phyloP scores from a whole-genome alignment of 257 asterid genomes.

The Euphrasia confusa region DNA sequence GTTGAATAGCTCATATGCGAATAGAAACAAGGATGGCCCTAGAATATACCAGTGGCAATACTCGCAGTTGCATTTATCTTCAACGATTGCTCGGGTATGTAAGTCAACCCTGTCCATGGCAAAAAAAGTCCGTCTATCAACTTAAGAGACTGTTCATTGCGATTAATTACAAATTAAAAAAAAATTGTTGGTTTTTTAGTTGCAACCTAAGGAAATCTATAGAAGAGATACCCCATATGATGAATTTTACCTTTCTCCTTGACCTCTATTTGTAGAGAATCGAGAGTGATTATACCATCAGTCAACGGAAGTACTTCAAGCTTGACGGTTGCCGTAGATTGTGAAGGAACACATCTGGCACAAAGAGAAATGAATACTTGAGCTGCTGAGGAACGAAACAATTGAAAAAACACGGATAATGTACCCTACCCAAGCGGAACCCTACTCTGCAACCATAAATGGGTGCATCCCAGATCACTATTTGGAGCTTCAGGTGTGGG shows the following conservation, averaged over 20 bases:
- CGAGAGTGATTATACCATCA: conserved; percentile 94
- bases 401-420: conserved; percentile 15
- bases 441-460: conserved; percentile 97
- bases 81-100: conserved; percentile 84
- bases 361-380: conserved; percentile 24
- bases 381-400: conserved; percentile 1
- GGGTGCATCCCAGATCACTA: conserved; percentile 81
- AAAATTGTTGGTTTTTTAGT: too few relatives aligned
- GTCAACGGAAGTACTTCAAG: conserved; percentile 96
- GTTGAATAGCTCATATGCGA: neutral
- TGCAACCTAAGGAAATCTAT: too few relatives aligned
- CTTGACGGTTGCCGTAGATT: conserved; percentile 86
- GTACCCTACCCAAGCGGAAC: conserved; percentile 86
- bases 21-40: conserved; percentile 22
- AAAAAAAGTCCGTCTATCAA: conserved; percentile 21
- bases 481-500: conserved; percentile 53
- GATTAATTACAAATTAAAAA: too few relatives aligned
- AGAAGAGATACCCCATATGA: conserved; percentile 45
- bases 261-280: conserved; percentile 82
- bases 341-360: conserved; percentile 77
- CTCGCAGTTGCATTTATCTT: conserved; percentile 91
- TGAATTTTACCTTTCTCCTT: conserved; percentile 70
- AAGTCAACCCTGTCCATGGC: conserved; percentile 54
- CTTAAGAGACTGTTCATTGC: neutral
- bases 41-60: conserved; percentile 65